Base-by-base conservation (phyloP, 2,329 filamentous ascomycete species). In the Verticillium isaacii region DNA sequence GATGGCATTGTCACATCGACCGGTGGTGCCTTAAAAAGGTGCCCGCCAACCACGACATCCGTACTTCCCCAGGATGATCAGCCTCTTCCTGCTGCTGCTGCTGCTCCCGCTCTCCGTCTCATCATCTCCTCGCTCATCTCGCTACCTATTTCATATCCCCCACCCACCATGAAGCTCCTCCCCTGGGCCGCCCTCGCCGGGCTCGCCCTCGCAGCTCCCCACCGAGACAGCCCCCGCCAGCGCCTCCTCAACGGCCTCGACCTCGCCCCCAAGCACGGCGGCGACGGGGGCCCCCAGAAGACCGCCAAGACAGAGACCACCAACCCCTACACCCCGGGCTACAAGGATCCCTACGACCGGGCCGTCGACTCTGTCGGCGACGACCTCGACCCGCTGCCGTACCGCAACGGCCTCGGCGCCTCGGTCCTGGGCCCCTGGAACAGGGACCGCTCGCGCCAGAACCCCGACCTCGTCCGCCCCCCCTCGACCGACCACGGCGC, bases 401-500 rank as follows among this genome's bases (percentile, higher is more conserved):
- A 79, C 71, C 80, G 86, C 37, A 88, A 88, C 69, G 87, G 87
- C 29, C 70, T 85, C 29, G 89, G 89, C 25, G 81, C 87, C 17
- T 86, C 83, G 11, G 84, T 92, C 15, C 76, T 91, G 25, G 89
- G 89, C 0, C 90, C 90, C 0, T 86, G 87, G 73, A 93, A 92
- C 72, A 79, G 77, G 63, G 84, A 84, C 58, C 85, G 89, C 25
- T 85, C 89, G 60, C 81, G 85, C 56, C 86, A 92, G 75, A 89
- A 85, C 71, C 89, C 90, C 0, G 89, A 92, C 72, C 76, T 91
- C 54, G 80, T 92, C 50, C 84, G 89, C 23, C 89, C 90, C 19
- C 89, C 89, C 0, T 87, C 84, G 70, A 92, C 89, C 6, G 90
- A 93, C 69, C 85, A 88, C 72, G 89, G 89, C 39, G 85, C 83